Percentiles rank a stretch among this genome's conserved stretches.
phyloP scores from a whole-genome alignment of 2,329 filamentous ascomycete genomes.

The Fusarium tanahbumbuense region DNA sequence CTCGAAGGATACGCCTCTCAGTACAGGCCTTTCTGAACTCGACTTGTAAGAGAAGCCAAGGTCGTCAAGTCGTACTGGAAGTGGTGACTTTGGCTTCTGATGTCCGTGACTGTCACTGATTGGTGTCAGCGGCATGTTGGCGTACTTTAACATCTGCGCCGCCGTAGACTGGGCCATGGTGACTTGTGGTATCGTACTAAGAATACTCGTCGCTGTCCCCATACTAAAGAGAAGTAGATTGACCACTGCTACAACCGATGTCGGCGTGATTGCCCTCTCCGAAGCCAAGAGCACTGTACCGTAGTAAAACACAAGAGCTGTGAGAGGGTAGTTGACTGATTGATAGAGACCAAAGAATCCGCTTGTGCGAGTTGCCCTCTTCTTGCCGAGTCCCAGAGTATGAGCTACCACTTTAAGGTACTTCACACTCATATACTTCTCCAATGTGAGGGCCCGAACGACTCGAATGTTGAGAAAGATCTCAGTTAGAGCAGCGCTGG shows the following conservation, averaged over 20 bases:
- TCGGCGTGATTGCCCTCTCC: conserved; percentile 60
- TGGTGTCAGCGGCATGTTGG: conserved; percentile 64
- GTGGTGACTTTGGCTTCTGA: conserved; percentile 41
- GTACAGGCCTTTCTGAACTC: conserved; percentile 62
- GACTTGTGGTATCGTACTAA: conserved; percentile 84
- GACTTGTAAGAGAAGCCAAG: conserved; percentile 80
- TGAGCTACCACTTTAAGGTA: conserved; percentile 63
- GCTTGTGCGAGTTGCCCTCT: conserved; percentile 74
- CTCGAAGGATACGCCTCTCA: conserved; percentile 73
- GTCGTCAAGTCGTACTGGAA: conserved; percentile 62
- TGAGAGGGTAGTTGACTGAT: conserved; percentile 75
- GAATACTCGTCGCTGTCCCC: conserved; percentile 74
- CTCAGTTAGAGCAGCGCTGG: conserved; percentile 72
- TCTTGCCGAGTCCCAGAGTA: conserved; percentile 71
- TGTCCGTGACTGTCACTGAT: conserved; percentile 69
- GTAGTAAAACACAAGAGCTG: conserved; percentile 86
- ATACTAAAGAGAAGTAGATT: conserved; percentile 88
- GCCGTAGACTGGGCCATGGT: conserved; percentile 79
- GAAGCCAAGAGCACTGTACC: conserved; percentile 72
- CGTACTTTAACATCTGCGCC: conserved; percentile 76
- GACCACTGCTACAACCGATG: conserved; percentile 77
- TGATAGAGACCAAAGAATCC: conserved; percentile 83
- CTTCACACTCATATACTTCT: conserved; percentile 75
- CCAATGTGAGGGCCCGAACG: conserved; percentile 79
- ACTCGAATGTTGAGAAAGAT: conserved; percentile 83